Evolutionary conservation across 495 filamentous ascomycete species (phyloP), one percentile per base, ranked within the genome.

Genomic region (Aspergillus avenaceus): DNA sequence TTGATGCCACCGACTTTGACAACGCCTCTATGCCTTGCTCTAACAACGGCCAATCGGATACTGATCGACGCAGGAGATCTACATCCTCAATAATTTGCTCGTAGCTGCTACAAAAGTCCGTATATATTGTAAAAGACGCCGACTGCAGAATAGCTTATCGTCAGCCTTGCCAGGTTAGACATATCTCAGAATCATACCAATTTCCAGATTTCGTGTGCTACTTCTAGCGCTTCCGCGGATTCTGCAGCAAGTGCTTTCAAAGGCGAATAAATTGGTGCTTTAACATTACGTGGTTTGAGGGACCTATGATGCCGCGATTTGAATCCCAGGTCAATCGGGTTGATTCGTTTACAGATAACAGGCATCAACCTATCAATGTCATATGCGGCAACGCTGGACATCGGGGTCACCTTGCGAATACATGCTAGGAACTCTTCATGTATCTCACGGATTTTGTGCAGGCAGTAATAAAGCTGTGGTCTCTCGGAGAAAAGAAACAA

Each of bases 1-100:
- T 78, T 0, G 91, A 86, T 14, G 81, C 77, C 8, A 95, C 67
- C 4, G 88, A 85, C 40, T 85, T 84, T 7, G 88, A 85, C 40
- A 97, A 66, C 14, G 88, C 84, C 69, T 98, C 93, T 9, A 96
- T 84, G 3, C 92, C 95, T 63, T 84, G 85, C 54, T 96, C 91
- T 58, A 87, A 91, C 5, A 78, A 75, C 41, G 80, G 73, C 88
- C 90, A 96, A n/a, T 85, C 77, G 21, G 86, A 81, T 47, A 91
- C 75, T 11, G 78, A 80, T 38, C 80, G 79, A 29, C 85, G 85
- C 13, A 85, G 70, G 8, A 83, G 73, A n/a, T 79, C 78, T 24
- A 92, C 68, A 49, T 93, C 89, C 54, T 87, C 82, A 24, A 83
- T 77, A 71, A 96, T 84, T 45, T 88, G 64, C 54, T 95, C 88